phyloP scores from a whole-genome alignment of 257 asterid genomes.

The Solanum peruvianum region DNA sequence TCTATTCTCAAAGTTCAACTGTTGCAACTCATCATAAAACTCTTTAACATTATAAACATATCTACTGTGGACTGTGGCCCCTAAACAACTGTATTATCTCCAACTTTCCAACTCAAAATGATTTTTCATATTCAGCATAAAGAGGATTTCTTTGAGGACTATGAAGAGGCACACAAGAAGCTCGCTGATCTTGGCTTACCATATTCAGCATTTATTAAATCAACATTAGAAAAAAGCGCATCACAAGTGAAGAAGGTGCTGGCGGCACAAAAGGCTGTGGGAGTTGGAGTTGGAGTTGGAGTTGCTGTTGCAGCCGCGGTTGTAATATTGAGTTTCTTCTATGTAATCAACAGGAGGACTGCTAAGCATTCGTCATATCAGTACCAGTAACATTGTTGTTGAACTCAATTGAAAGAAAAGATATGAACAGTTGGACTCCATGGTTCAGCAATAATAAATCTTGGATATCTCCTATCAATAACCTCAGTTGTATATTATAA shows the following conservation, averaged over 20 bases:
- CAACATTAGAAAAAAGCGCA: conserved; percentile 1
- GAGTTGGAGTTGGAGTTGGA: conserved; percentile 14
- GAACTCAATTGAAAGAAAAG: background rate
- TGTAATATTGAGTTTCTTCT: conserved; percentile 36
- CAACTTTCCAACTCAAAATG: background rate
- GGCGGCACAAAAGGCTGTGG: background rate
- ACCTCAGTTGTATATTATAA: background rate
- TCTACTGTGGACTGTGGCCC: background rate
- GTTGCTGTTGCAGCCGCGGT: conserved; percentile 44
- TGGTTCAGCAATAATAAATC: background rate
- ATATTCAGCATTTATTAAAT: conserved; percentile 8
- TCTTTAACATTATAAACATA: background rate
- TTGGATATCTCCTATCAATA: background rate
- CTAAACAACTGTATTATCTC: background rate
- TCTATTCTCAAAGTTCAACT: background rate
- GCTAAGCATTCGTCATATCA: background rate
- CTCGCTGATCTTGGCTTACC: conserved; percentile 72
- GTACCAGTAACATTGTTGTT: background rate
- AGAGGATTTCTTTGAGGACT: conserved; percentile 66
- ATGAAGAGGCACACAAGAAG: conserved; percentile 68
- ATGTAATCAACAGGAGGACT: conserved; percentile 13
- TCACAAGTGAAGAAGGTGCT: background rate
- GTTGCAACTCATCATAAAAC: background rate
- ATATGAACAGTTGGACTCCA: background rate
- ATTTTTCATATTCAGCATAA: conserved; percentile 8